These are phyloP conservation scores for Cyberlindnera galapagoensis DNA, from an alignment of 805 yeast genomes.

Conservation along the genomic window DNA sequence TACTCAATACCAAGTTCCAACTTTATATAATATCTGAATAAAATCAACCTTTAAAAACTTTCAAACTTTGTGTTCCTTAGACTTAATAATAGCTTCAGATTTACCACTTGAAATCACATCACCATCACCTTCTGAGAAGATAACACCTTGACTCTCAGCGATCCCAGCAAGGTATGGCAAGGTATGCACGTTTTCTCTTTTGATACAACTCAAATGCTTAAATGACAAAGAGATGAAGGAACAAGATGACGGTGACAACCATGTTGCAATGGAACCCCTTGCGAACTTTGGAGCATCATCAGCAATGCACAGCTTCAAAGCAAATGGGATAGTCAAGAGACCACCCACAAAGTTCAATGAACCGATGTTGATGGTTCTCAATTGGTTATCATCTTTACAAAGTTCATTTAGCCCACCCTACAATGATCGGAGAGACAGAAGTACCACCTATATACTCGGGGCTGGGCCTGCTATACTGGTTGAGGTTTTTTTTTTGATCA, in stretches of 20 bases:
- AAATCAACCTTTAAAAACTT: too few species aligned
- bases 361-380: slow-evolving; percentile 12
- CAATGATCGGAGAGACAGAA: not conserved
- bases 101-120: too few species aligned
- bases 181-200: slow-evolving; percentile 7
- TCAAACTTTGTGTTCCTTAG: too few species aligned
- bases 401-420: slow-evolving; percentile 16
- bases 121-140: too few species aligned
- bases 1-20: too few species aligned
- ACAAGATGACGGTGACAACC: slow-evolving; percentile 1
- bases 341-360: slow-evolving; percentile 11
- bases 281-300: slow-evolving; percentile 12
- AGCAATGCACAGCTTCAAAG: slow-evolving; percentile 6
- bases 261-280: slow-evolving; percentile 8
- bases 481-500: too few species aligned
- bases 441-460: not conserved
- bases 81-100: too few species aligned
- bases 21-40: too few species aligned
- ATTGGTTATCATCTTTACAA: slow-evolving; percentile 12
- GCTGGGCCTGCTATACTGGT: not conserved
- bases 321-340: slow-evolving; percentile 9
- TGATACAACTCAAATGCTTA: slow-evolving; percentile 12
- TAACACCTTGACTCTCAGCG: too few species aligned
- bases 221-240: slow-evolving; percentile 7
- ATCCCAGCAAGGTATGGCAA: too few species aligned